Conservation (phyloP, 2,329 filamentous ascomycete genomes). For the Trichothecium roseum region DNA sequence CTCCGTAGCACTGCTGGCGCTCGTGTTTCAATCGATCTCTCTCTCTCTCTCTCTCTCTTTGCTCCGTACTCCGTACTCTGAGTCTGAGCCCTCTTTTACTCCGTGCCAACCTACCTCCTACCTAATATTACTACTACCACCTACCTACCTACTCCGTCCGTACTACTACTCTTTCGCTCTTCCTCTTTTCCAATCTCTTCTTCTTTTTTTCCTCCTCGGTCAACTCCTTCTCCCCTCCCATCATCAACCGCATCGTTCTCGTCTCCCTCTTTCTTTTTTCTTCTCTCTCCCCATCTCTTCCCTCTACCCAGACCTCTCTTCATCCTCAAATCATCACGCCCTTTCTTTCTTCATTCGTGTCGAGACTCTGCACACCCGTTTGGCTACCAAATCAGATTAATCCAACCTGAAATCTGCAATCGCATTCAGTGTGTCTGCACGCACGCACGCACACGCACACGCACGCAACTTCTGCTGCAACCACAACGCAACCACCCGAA, state of each 20-base stretch:
- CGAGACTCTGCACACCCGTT: too few relatives aligned
- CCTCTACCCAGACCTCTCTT: constrained; percentile 3
- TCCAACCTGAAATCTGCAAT: too few relatives aligned
- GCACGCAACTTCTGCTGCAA: too few relatives aligned
- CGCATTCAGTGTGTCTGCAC: too few relatives aligned
- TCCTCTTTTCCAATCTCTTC: constrained; percentile 2
- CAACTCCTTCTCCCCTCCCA: not conserved
- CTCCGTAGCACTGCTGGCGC: too few relatives aligned
- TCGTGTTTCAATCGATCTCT: too few relatives aligned
- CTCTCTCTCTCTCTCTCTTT: not conserved
- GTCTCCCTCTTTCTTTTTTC: constrained; percentile 1
- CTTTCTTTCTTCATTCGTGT: constrained; percentile 6
- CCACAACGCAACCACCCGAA: too few relatives aligned
- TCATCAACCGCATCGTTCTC: not conserved
- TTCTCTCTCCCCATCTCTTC: constrained; percentile 2
- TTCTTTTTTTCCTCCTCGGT: constrained; percentile 2
- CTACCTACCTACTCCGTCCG: not conserved
- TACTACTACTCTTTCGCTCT: constrained; percentile 1
- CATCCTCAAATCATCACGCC: constrained; percentile 3
- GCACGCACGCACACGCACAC: too few relatives aligned
- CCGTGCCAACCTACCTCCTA: too few relatives aligned
- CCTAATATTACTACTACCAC: not conserved
- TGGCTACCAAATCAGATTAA: too few relatives aligned
- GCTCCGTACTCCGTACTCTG: not conserved
- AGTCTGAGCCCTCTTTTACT: too few relatives aligned